Evolutionary conservation across 2,329 filamentous ascomycete genomes (phyloP).

Genomic region (Pseudogymnoascus sp.): DNA sequence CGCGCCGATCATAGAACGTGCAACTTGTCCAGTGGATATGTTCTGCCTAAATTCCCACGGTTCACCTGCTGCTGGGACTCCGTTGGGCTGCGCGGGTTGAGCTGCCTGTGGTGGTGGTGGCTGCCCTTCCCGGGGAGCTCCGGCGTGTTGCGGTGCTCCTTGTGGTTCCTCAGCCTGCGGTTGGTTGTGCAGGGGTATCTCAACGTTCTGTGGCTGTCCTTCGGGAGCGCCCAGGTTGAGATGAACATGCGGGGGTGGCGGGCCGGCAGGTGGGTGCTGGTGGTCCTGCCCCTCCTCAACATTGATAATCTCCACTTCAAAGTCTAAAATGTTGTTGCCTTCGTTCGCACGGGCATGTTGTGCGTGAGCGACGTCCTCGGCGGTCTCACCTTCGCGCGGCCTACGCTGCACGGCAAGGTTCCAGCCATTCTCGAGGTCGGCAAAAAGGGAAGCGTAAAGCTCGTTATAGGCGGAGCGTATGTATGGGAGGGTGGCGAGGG

Average conservation of each 20-base stretch:
- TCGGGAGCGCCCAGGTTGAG: neutral
- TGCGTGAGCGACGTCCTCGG: slow-evolving; percentile 21
- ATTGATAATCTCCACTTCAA: slow-evolving; percentile 36
- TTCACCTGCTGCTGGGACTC: neutral
- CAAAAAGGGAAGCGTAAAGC: slow-evolving; percentile 38
- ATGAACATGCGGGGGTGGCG: neutral
- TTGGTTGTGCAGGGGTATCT: neutral
- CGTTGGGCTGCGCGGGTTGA: neutral
- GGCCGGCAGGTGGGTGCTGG: neutral
- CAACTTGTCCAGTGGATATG: slow-evolving; percentile 44
- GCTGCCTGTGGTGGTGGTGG: neutral
- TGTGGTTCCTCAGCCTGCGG: neutral
- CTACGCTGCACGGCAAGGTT: slow-evolving; percentile 25
- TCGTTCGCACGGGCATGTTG: slow-evolving; percentile 19
- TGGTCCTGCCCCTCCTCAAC: neutral
- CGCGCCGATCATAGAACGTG: slow-evolving; percentile 55
- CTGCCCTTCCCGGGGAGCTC: neutral
- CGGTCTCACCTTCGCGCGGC: slow-evolving; percentile 27
- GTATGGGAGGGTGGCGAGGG: slow-evolving; percentile 58
- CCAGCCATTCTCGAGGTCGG: slow-evolving; percentile 24
- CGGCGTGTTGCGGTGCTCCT: neutral
- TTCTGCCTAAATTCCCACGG: slow-evolving; percentile 20
- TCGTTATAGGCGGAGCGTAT: slow-evolving; percentile 54
- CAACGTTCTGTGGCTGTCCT: neutral
- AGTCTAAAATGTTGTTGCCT: slow-evolving; percentile 13